Percentiles rank a stretch among this genome's conserved stretches.
Conservation (phyloP, 306 rosid species). For the Geum urbanum region DNA sequence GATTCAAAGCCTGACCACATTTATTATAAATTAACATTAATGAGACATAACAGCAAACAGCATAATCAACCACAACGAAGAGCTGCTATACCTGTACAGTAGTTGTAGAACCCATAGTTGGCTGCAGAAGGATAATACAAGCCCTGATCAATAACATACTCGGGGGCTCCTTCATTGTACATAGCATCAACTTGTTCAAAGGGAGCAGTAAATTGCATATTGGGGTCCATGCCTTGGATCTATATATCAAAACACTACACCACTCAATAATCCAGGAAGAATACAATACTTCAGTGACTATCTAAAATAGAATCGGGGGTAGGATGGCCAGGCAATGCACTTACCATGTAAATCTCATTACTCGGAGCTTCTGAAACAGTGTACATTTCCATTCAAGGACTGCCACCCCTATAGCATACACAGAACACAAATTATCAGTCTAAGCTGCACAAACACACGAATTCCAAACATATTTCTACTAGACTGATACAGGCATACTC, state of each 20-base stretch:
- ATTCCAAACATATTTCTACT: too few relatives aligned
- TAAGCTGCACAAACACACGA: background rate
- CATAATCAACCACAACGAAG: background rate
- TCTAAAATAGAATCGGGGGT: background rate
- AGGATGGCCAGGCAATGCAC: background rate
- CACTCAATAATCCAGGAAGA: background rate
- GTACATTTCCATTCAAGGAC: conserved; percentile 61
- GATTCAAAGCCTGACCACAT: conserved; percentile 67
- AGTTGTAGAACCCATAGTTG: conserved; percentile 88
- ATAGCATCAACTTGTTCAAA: conserved; percentile 59
- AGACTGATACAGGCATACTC: background rate
- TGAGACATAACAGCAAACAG: conserved; percentile 18
- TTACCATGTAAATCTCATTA: conserved; percentile 55
- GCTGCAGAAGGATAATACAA: conserved; percentile 80
- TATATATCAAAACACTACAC: conserved; percentile 29
- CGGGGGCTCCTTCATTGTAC: conserved; percentile 73
- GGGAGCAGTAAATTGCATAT: conserved; percentile 51
- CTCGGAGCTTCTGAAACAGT: conserved; percentile 44
- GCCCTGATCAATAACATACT: conserved; percentile 81
- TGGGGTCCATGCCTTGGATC: conserved; percentile 56
- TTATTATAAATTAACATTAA: conserved; percentile 17
- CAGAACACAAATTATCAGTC: conserved; percentile 25
- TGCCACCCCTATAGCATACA: conserved; percentile 53
- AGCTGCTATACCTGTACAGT: conserved; percentile 65
- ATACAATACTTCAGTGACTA: conserved; percentile 6